These are phyloP conservation scores for Adansonia grandidieri DNA, from an alignment of 441 rosid genomes.

Conservation along the genomic window DNA sequence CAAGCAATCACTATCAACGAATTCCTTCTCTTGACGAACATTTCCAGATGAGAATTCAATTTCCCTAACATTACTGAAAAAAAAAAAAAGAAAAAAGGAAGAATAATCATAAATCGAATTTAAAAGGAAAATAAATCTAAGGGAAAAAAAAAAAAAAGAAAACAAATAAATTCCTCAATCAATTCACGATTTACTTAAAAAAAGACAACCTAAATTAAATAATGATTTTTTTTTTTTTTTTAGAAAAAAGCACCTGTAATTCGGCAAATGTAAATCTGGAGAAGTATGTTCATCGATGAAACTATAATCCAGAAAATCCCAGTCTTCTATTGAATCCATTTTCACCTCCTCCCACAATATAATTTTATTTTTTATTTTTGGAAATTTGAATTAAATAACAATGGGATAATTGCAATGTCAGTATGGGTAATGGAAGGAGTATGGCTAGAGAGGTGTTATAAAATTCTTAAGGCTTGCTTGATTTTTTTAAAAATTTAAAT, in stretches of 20 bases:
- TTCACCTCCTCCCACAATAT: background rate
- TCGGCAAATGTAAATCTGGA: conserved; percentile 39
- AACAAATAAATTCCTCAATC: background rate
- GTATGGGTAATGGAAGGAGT: too few relatives aligned
- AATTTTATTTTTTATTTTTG: background rate
- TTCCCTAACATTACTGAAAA: background rate
- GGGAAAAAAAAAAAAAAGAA: background rate
- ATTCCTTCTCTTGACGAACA: conserved; percentile 33
- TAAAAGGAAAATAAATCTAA: background rate
- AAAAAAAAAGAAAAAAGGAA: background rate
- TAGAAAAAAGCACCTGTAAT: conserved; percentile 26
- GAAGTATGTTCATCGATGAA: conserved; percentile 40
- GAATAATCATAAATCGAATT: background rate
- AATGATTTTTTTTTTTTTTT: background rate
- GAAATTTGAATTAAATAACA: background rate
- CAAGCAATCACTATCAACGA: conserved; percentile 43
- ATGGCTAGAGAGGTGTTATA: too few relatives aligned
- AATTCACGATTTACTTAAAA: background rate
- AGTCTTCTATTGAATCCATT: conserved; percentile 53
- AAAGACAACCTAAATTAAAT: conserved; percentile 12
- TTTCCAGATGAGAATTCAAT: background rate
- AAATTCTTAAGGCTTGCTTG: too few relatives aligned
- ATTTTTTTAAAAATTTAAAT: too few relatives aligned
- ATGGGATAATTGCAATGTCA: too few relatives aligned
- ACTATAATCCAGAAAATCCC: conserved; percentile 59